phyloP scores from a whole-genome alignment of 2,329 filamentous ascomycete species.

The Ophiostoma ips region DNA sequence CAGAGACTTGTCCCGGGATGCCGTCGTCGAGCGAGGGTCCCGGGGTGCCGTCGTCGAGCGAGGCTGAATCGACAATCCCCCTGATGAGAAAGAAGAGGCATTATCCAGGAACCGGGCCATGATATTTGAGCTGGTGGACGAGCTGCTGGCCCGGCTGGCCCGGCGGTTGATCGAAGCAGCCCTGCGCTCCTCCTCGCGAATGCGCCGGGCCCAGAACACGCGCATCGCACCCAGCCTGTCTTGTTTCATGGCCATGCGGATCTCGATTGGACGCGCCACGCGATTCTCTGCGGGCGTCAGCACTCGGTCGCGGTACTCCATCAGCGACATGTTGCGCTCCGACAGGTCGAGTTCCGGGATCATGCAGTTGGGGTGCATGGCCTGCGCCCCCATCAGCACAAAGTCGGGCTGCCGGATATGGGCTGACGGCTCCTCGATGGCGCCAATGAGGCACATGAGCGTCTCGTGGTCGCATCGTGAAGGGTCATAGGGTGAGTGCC shows the following conservation, averaged over 20 bases:
- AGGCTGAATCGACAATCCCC: too few relatives aligned
- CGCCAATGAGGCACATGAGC: background rate
- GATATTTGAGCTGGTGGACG: too few relatives aligned
- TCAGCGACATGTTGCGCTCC: background rate
- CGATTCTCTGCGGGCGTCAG: slow-evolving; percentile 2
- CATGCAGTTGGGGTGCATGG: background rate
- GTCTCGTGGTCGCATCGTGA: background rate
- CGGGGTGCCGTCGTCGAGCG: too few relatives aligned
- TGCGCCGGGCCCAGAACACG: slow-evolving; percentile 2
- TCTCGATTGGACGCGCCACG: slow-evolving; percentile 6
- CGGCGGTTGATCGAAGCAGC: too few relatives aligned
- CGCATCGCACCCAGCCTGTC: background rate
- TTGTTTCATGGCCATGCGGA: background rate
- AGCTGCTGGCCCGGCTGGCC: too few relatives aligned
- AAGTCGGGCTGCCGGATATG: background rate
- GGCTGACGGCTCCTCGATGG: background rate
- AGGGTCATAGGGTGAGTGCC: background rate
- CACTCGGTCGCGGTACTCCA: slow-evolving; percentile 3
- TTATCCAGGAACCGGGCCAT: too few relatives aligned
- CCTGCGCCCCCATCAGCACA: background rate
- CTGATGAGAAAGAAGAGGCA: too few relatives aligned
- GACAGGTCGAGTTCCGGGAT: background rate
- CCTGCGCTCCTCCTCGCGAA: background rate
- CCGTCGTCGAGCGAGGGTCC: too few relatives aligned
- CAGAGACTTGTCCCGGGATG: too few relatives aligned